Evolutionary conservation across 352 stramenopile genomes (phyloP), one percentile per base, ranked within the genome.

Genomic region (Thalassiosira livingstoniorum): DNA sequence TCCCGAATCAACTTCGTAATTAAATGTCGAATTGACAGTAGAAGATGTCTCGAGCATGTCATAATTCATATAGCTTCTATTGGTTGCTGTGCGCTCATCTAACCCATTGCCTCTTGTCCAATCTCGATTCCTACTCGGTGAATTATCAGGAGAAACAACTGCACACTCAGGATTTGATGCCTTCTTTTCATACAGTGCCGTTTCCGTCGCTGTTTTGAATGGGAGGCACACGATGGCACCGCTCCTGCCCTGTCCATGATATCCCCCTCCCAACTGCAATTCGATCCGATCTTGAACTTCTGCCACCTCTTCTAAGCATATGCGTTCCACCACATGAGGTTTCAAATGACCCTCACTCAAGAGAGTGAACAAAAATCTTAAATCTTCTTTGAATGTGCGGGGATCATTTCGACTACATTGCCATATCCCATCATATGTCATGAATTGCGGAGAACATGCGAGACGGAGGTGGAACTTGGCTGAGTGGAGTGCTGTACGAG

Each of bases 351-450:
- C 74, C 51, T 54, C 55, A 11, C 47, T 54, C 27, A 87, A 69
- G 32, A 87, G 45, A 54, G 80, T 78, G 21, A 87, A 75, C 25
- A 87, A 43, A 54, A 80, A 87, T 45, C 80, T 61, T 27, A 87
- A 47, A 68, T 87, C 80, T 61, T 87, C 69, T 45, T 80, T 82
- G 67, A 80, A 87, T n/a, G 68, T 27, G 57, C 57, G 65, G 31
- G 34, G 80, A 64, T 82, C 60, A 61, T 81, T 53, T 42, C 76
- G 79, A 55, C 31, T 67, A 53, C 67, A 80, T 35, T 31, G 27
- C 80, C 80, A 87, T n/a, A 82, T 55, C 45, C 80, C 80, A 35
- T 82, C 73, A 25, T 86, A 86, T 32, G 71, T 71, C 32, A 63
- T 45, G 62, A 75, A 86, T n/a, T 78, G 74, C 39, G 66, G 61